Base-by-base conservation (phyloP, 306 rosid genomes). In the Albizia julibrissin region DNA sequence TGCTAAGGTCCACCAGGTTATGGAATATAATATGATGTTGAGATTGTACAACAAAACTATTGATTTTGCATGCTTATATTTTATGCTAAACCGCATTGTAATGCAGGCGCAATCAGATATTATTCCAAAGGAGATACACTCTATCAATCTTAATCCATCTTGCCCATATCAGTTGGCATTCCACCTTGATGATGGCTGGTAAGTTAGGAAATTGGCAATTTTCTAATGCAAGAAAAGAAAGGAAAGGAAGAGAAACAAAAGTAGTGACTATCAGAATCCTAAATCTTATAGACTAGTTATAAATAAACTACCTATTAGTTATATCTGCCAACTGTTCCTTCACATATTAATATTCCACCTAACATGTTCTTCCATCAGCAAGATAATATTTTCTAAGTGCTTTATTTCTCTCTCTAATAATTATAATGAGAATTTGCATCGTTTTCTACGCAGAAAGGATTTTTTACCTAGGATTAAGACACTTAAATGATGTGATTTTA, bases 171-270 rank as follows among this genome's bases (percentile, higher is more conserved):
- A 93, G 82, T 82, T 95, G 83, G 98, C 99, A 79, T 95, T 95
- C 86, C 99, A 95, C 85, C 97, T 95, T 76, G 95, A 84, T 27
- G 95, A 95, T 75, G 97, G 99, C 78, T 95, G 99, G 99, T 93
- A 86, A 52, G 95, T 87, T 42, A 43, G 74, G 31, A 68, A 74
- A 43, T 39, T 58, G 29, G 15, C 5, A 22, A n/a, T 56, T n/a
- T 56, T 56, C 64, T 33, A 33, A 52, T 1, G 9, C 16, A 22
- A 9, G 64, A n/a, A n/a, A 22, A 10, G 64, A 22, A 56, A 56
- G 27, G 27, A 58, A 24, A 58, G 1, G 29, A 58, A 58, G 14
- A 58, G 65, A 9, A 58, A 8, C 14, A 22, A 58, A 33, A 33
- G 3, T 33, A 33, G 6, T 33, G 37, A 33, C 37, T 4, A 33